Conservation (phyloP, 1,284 basidiomycete species). For the Ustilago sp. region DNA sequence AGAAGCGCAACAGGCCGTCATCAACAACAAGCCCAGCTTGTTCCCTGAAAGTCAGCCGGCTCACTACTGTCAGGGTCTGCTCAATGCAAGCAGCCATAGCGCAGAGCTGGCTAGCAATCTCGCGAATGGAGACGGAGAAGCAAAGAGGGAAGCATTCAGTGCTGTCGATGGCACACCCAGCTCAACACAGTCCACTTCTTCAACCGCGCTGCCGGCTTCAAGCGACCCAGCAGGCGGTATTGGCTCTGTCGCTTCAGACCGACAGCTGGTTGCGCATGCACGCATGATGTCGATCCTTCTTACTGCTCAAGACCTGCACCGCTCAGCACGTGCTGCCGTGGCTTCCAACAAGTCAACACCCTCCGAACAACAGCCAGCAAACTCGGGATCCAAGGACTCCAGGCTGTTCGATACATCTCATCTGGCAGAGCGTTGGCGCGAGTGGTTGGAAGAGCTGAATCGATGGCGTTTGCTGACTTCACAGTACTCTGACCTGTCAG, state of each 20-base stretch:
- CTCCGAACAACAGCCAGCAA: neutral
- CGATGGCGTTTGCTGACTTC: slow-evolving; percentile 49
- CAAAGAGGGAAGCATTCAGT: slow-evolving; percentile 9
- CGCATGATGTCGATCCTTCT: slow-evolving; percentile 59
- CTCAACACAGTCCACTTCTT: slow-evolving; percentile 23
- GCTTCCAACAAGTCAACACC: slow-evolving; percentile 12
- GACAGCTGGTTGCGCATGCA: slow-evolving; percentile 58
- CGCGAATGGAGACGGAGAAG: slow-evolving; percentile 2
- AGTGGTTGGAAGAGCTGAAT: slow-evolving; percentile 53
- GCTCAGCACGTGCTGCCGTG: slow-evolving; percentile 34
- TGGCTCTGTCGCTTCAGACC: slow-evolving; percentile 48
- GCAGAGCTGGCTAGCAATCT: slow-evolving; percentile 23
- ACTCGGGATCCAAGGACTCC: neutral
- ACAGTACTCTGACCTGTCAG: slow-evolving; percentile 49
- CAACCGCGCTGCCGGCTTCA: slow-evolving; percentile 15
- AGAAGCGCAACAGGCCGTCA: slow-evolving; percentile 60
- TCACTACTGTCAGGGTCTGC: slow-evolving; percentile 55
- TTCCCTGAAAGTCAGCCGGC: slow-evolving; percentile 47
- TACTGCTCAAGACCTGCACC: slow-evolving; percentile 43
- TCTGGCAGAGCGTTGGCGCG: slow-evolving; percentile 49
- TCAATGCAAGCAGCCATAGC: slow-evolving; percentile 44
- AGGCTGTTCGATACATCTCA: slow-evolving; percentile 26
- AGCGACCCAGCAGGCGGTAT: slow-evolving; percentile 34
- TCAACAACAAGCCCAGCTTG: slow-evolving; percentile 51
- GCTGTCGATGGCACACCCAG: slow-evolving; percentile 20